These are phyloP conservation scores for Neonectria ditissima DNA, from an alignment of 2,329 filamentous ascomycete species.

Conservation along the genomic window DNA sequence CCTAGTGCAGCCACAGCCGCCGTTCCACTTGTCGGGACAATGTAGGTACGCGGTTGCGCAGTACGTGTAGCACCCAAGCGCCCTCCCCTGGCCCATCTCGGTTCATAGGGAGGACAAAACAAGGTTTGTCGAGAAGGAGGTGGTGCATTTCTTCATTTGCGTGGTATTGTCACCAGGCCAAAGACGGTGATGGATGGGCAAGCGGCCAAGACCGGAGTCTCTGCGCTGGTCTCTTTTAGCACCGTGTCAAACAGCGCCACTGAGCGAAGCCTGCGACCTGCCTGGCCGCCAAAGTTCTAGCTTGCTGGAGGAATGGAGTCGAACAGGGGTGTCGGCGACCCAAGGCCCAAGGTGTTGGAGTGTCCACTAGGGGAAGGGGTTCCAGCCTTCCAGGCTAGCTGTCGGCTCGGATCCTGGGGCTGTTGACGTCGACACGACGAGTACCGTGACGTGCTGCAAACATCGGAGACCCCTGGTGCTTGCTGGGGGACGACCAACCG, in stretches of 20 bases:
- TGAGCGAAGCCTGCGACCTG: conserved; percentile 16
- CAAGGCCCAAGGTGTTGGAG: background rate
- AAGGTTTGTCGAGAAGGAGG: conserved; percentile 12
- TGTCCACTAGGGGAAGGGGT: conserved; percentile 1
- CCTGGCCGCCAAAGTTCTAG: conserved; percentile 19
- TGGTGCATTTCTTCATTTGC: conserved; percentile 13
- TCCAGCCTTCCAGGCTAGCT: conserved; percentile 15
- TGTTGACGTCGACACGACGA: conserved; percentile 24
- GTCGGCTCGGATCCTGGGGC: conserved; percentile 18
- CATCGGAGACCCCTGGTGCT: conserved; percentile 9
- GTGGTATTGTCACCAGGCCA: conserved; percentile 8
- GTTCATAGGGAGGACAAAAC: conserved; percentile 20
- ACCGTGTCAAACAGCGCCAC: conserved; percentile 16
- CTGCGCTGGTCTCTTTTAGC: conserved; percentile 13
- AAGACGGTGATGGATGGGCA: background rate
- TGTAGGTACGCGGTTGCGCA: background rate
- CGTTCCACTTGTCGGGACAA: conserved; percentile 21
- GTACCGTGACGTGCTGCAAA: conserved; percentile 17
- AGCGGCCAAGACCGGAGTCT: conserved; percentile 4
- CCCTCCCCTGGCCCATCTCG: conserved; percentile 23
- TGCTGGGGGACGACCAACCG: background rate
- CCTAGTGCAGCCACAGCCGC: conserved; percentile 6
- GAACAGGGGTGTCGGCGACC: conserved; percentile 1
- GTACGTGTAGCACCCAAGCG: background rate
- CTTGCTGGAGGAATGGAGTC: conserved; percentile 7